phyloP scores from a whole-genome alignment of 2,329 filamentous ascomycete genomes.

The Colletotrichum trifolii region DNA sequence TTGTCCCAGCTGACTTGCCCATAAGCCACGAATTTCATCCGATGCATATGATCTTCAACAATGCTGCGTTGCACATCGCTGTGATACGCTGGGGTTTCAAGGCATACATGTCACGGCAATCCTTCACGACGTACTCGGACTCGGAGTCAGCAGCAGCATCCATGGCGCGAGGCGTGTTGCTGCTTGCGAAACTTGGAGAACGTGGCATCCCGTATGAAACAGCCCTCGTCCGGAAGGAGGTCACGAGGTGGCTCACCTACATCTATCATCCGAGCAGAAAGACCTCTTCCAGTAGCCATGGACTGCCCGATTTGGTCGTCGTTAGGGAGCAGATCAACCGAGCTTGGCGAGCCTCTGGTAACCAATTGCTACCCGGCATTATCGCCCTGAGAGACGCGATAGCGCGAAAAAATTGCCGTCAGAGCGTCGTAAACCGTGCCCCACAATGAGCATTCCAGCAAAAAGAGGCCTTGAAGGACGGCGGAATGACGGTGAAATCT shows the following conservation, averaged over 20 bases:
- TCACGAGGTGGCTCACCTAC: constrained; percentile 22
- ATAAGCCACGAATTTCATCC: constrained; percentile 57
- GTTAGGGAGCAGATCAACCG: constrained; percentile 16
- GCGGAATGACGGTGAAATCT: neutral
- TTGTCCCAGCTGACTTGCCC: constrained; percentile 54
- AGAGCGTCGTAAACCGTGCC: neutral
- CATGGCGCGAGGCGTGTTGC: constrained; percentile 49
- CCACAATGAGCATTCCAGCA: neutral
- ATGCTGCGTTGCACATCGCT: constrained; percentile 47
- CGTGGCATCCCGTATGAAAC: constrained; percentile 49
- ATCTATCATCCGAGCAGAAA: neutral
- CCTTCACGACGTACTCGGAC: neutral
- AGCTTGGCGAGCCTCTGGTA: neutral
- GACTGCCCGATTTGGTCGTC: constrained; percentile 3
- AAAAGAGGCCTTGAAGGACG: neutral
- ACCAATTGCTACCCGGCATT: constrained; percentile 8
- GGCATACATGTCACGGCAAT: constrained; percentile 42
- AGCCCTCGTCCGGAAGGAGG: constrained; percentile 22
- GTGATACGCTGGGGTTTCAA: constrained; percentile 61
- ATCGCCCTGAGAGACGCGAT: constrained; percentile 7
- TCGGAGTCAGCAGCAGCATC: constrained; percentile 40
- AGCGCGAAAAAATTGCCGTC: neutral
- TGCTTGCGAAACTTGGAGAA: constrained; percentile 49
- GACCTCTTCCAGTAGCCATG: neutral
- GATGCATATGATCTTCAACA: constrained; percentile 57